phyloP scores from a whole-genome alignment of 2,329 filamentous ascomycete species.

The Apiospora malaysiana region DNA sequence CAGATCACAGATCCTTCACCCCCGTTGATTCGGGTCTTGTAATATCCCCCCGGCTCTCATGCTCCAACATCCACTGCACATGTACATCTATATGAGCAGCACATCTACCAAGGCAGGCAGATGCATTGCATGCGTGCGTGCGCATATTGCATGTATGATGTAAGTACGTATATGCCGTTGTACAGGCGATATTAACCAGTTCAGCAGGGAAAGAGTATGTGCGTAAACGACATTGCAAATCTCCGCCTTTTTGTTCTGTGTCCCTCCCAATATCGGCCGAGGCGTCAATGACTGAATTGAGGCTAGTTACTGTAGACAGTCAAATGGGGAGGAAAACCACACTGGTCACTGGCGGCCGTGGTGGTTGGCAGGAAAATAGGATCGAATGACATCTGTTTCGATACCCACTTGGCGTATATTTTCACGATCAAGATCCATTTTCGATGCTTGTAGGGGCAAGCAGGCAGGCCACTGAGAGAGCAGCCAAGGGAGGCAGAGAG shows the following conservation, averaged over 20 bases:
- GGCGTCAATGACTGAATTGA: neutral
- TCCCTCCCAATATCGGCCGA: neutral
- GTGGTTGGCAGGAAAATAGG: conserved; percentile 15
- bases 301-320: neutral
- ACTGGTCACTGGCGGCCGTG: neutral
- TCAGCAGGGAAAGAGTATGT: neutral
- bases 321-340: neutral
- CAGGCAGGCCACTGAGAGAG: neutral
- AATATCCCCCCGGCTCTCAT: conserved; percentile 19
- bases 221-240: conserved; percentile 16
- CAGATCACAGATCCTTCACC: conserved; percentile 15
- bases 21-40: conserved; percentile 4
- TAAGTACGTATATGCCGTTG: neutral
- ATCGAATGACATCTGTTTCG: conserved; percentile 16
- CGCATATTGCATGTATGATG: neutral
- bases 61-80: conserved; percentile 1
- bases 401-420: conserved; percentile 9
- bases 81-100: neutral
- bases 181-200: conserved; percentile 10
- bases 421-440: conserved; percentile 11
- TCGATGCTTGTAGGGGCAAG: conserved; percentile 13
- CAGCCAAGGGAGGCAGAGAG: neutral
- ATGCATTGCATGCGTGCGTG: neutral
- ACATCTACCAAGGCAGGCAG: neutral
- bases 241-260: neutral